Base-by-base conservation (phyloP, 2,329 filamentous ascomycete genomes). In the Cyanodermella asteris region DNA sequence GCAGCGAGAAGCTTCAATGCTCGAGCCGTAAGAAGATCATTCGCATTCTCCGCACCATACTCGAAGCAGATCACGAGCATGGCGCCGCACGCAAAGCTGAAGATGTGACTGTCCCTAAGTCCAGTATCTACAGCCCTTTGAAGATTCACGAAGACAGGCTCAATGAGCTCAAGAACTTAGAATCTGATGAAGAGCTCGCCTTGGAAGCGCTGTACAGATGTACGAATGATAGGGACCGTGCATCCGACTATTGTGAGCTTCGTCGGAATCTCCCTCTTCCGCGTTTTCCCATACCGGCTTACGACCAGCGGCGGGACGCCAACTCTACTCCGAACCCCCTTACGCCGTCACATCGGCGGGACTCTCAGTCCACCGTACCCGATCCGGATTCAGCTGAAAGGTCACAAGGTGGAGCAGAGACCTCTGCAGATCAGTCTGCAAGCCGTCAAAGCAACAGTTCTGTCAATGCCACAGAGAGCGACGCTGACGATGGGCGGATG, bases 161-260 rank as follows among this genome's bases (percentile, higher is more conserved):
- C 11, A 47, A 44, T 13, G 32, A 39, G 7, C 36, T 56, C 9
- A 40, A 47, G 15, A 53, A 57, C 6, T 53, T 54, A 27, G 59
- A 57, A 2, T 65, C 54, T 30, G 56, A 68, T 12, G 52, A 61
- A 21, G 63, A 66, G 8, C 55, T 93, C 26, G 72, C 64, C 5
- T 60, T 64, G 16, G 84, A 94, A 47, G 81, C 77, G 16, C 52
- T 87, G 0, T 93, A 78, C 44, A 69, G 84, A 27, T 77, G 77
- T 38, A 74, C 78, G 39, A 77, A 78, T 28, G 61, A 62, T 26
- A 38, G 48, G 4, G 44, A 51, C 3, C 50, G 56, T 14, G 69
- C 78, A 5, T 54, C 58, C 17, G 75, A 87, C 28, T 94, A 94
- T 43, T 87, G 76, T 41, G 56, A 55, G 28, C 64, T 69, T 9